Percentiles rank a stretch among this genome's conserved stretches.
Conservation (phyloP, 1,139 yeast species). For the Wickerhamomyces sp. region DNA sequence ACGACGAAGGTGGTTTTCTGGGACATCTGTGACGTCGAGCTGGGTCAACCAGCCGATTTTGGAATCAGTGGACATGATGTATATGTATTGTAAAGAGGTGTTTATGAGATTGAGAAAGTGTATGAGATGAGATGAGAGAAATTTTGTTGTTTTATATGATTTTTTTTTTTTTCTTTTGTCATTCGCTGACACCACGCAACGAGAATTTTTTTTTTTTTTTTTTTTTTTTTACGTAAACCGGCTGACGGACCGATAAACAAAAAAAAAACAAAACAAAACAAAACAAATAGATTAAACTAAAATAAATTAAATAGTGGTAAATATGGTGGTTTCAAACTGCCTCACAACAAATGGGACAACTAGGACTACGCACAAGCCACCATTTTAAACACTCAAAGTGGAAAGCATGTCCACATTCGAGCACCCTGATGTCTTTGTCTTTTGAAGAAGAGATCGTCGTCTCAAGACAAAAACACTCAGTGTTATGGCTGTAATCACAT, state of each 20-base stretch:
- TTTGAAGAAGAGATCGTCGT: conserved; percentile 5
- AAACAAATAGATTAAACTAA: too few species aligned
- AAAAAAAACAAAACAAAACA: too few species aligned
- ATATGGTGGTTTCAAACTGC: too few species aligned
- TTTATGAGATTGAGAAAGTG: neutral
- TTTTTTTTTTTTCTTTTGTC: neutral
- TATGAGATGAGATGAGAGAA: neutral
- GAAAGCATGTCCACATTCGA: conserved; percentile 39
- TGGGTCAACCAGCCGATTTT: conserved; percentile 65
- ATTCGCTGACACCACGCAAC: conserved; percentile 1
- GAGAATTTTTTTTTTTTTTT: too few species aligned
- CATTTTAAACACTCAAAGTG: conserved; percentile 41
- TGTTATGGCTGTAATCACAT: conserved; percentile 13
- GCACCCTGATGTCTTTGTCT: conserved; percentile 26
- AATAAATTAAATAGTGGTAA: too few species aligned
- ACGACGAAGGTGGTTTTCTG: conserved; percentile 85
- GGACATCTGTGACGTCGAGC: conserved; percentile 72
- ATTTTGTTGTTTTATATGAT: neutral
- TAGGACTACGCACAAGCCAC: conserved; percentile 39
- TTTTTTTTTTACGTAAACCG: too few species aligned
- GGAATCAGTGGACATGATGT: conserved; percentile 18
- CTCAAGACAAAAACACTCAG: conserved; percentile 21
- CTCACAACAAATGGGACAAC: conserved; percentile 45
- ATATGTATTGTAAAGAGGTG: neutral
- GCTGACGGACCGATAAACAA: too few species aligned